Evolutionary conservation across 2,329 filamentous ascomycete species (phyloP).

Genomic region (Fusarium camptoceras): DNA sequence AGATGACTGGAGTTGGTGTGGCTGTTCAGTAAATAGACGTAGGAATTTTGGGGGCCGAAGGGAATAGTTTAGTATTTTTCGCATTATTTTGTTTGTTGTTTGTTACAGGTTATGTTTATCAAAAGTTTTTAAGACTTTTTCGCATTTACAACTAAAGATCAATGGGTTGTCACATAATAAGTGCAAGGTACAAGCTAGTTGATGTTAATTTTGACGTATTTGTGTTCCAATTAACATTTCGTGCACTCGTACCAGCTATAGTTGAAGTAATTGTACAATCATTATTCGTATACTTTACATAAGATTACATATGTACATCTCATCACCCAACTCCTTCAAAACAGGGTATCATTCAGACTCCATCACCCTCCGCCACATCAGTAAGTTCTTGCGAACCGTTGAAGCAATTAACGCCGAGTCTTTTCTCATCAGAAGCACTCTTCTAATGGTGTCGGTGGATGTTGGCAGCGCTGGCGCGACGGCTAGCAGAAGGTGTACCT

Average conservation of each 20-base stretch:
- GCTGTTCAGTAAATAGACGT: background rate
- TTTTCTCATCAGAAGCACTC: background rate
- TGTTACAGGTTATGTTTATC: too few relatives aligned
- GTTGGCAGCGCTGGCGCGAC: constrained; percentile 28
- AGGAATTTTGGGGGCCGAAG: background rate
- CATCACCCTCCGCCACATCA: background rate
- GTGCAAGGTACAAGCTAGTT: too few relatives aligned
- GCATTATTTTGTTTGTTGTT: too few relatives aligned
- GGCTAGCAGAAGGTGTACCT: constrained; percentile 54
- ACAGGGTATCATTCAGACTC: constrained; percentile 16
- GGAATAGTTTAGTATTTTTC: too few relatives aligned
- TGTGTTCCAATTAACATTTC: too few relatives aligned
- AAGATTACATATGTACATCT: background rate
- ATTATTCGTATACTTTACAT: background rate
- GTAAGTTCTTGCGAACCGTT: background rate
- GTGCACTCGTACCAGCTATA: too few relatives aligned
- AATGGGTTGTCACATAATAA: too few relatives aligned
- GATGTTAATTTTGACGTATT: too few relatives aligned
- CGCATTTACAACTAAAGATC: too few relatives aligned
- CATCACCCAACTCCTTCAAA: background rate
- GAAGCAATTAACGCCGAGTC: background rate
- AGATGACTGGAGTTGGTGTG: background rate
- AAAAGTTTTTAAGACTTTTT: too few relatives aligned
- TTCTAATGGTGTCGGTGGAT: constrained; percentile 2
- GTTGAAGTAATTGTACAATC: too few relatives aligned